Conservation (phyloP, 1,284 basidiomycete genomes). For the Macrocybe sp. region DNA sequence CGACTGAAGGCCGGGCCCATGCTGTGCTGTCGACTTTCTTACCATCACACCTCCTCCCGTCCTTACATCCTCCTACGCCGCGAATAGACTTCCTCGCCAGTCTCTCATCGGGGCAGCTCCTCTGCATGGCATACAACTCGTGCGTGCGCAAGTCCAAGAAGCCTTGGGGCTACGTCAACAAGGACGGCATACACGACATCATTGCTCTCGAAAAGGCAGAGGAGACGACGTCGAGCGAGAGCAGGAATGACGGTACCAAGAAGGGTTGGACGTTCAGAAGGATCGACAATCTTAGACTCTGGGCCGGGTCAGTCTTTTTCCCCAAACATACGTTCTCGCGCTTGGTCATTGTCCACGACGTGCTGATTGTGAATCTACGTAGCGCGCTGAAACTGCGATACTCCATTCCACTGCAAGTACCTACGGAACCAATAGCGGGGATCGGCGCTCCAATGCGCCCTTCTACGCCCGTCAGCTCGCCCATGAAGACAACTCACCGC, state of each 20-base stretch:
- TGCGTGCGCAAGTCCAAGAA: conserved; percentile 74
- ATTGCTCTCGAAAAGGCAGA: conserved; percentile 50
- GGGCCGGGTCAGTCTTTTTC: conserved; percentile 58
- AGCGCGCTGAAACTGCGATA: conserved; percentile 83
- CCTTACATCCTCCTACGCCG: conserved; percentile 37
- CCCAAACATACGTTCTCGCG: not conserved
- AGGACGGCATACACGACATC: conserved; percentile 76
- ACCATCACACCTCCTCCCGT: conserved; percentile 38
- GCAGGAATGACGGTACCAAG: conserved; percentile 29
- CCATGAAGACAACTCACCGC: conserved; percentile 14
- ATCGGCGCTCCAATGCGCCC: conserved; percentile 7
- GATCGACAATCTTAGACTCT: conserved; percentile 77
- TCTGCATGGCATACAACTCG: conserved; percentile 78
- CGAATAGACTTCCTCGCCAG: conserved; percentile 45
- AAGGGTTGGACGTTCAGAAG: conserved; percentile 78
- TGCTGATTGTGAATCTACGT: conserved; percentile 1
- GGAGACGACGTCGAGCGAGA: conserved; percentile 29
- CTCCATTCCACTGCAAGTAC: conserved; percentile 59
- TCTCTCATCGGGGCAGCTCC: conserved; percentile 73
- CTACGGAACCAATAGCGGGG: conserved; percentile 30
- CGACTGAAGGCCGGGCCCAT: conserved; percentile 49
- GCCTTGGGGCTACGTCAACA: conserved; percentile 85
- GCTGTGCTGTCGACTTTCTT: conserved; percentile 55
- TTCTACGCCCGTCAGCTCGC: conserved; percentile 22
- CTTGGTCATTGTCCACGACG: not conserved